Evolutionary conservation across 192 early-diverging fungal genomes (phyloP), one percentile per base, ranked within the genome.

Genomic region (Gorgonomyces haynaldii): DNA sequence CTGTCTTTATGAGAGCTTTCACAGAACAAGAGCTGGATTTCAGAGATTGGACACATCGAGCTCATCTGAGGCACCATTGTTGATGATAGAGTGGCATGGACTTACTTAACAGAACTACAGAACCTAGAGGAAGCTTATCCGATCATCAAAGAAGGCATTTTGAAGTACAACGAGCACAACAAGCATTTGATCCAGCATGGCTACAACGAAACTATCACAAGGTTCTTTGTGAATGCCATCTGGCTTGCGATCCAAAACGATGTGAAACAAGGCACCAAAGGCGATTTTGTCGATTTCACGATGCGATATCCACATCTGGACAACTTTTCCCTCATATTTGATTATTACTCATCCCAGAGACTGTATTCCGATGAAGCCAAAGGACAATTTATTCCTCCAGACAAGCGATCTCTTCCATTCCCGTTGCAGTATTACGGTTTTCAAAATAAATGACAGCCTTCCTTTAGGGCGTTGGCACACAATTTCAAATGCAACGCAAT

Each of bases 191-290:
- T 62, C 46, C 41, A 26, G 10, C 59, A 62, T 26, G 48, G 43
- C 15, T 66, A 58, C 51, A 62, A 62, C 37, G 58, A 66, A n/a
- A 66, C 64, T 7, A 62, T 62, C 35, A 62, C 64, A 2, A 28
- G 31, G 12, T 58, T 66, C 42, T 62, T 44, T 50, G 28, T 46
- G n/a, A 52, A 58, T 23, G 20, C 58, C 15, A 41, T 58, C 21
- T 13, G 21, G 16, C 37, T 66, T 7, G 59, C 59, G 1, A 12
- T 66, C 4, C 9, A 52, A 10, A 42, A 42, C 2, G 61, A 63
- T 17, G 10, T 38, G 4, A 27, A 29, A 22, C 12, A 23, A 12
- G 30, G 43, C 27, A n/a, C 20, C 42, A 22, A 0, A n/a, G 37
- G 23, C 37, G 61, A 53, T 26, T 63, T 63, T 54, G 6, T 59